Conservation (phyloP, 2,329 filamentous ascomycete genomes). For the Ascochyta viciae-villosae region DNA sequence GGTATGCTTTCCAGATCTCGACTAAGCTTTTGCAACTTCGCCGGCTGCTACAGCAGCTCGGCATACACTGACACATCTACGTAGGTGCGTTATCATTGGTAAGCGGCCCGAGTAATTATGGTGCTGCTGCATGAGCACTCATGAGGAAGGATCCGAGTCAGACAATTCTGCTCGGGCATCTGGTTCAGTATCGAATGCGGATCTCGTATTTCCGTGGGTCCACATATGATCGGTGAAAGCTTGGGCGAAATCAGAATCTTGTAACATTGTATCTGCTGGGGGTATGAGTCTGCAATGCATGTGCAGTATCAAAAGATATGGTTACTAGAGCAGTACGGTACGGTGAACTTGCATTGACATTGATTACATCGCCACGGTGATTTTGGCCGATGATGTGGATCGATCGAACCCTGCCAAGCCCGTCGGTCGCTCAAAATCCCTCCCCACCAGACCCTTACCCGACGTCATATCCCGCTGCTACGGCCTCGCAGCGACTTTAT, state of each 20-base stretch:
- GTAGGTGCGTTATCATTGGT: slow-evolving; percentile 3
- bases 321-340: too few species aligned
- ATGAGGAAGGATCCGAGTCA: neutral
- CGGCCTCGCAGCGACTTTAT: slow-evolving; percentile 1
- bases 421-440: neutral
- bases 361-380: neutral
- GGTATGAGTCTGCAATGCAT: too few species aligned
- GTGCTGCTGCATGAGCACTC: neutral
- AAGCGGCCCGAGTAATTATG: neutral
- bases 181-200: slow-evolving; percentile 1
- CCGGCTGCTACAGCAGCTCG: neutral
- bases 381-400: neutral
- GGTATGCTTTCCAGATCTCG: slow-evolving; percentile 5
- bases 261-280: neutral
- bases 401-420: slow-evolving; percentile 1
- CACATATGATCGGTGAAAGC: neutral
- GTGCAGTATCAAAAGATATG: too few species aligned
- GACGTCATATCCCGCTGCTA: slow-evolving; percentile 6
- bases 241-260: neutral
- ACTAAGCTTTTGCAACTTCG: neutral
- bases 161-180: slow-evolving; percentile 15
- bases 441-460: slow-evolving; percentile 13
- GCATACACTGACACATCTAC: neutral
- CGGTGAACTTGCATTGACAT: too few species aligned
- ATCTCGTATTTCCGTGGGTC: neutral